phyloP scores from a whole-genome alignment of 768 basidiomycete species.

The Lactarius trivialis region DNA sequence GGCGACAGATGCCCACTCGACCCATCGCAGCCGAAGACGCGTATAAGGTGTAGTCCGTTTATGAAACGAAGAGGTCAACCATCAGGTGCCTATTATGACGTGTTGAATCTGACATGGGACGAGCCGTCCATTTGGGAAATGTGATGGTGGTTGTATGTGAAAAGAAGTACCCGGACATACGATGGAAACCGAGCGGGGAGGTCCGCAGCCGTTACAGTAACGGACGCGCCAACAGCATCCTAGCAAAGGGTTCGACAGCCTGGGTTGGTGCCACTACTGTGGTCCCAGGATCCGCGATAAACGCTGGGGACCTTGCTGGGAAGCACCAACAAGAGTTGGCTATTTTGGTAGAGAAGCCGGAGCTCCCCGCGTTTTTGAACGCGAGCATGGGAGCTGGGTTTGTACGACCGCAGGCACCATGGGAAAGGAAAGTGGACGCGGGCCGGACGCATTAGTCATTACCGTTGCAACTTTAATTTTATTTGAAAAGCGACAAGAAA shows the following conservation, averaged over 20 bases:
- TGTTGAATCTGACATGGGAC: background rate
- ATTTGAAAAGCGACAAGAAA: no score
- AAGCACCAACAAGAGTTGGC: background rate
- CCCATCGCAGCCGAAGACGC: background rate
- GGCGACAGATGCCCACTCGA: background rate
- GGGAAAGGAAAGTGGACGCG: background rate
- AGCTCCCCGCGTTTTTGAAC: background rate
- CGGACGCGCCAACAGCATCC: background rate
- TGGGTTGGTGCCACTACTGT: background rate
- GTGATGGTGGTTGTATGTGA: background rate
- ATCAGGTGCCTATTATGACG: background rate
- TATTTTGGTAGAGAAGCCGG: background rate
- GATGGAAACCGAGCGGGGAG: background rate
- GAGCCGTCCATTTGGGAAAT: background rate
- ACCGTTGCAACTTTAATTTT: no score
- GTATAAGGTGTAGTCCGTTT: background rate
- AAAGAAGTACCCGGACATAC: background rate
- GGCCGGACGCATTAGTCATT: no score
- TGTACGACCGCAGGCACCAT: background rate
- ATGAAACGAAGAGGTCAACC: background rate
- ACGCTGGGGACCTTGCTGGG: no score
- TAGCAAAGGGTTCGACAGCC: background rate
- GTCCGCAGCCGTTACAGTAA: background rate
- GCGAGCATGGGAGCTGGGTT: background rate
- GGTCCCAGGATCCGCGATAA: background rate